Base-by-base conservation (phyloP, 352 stramenopile genomes). In the Globisporangium nunn region DNA sequence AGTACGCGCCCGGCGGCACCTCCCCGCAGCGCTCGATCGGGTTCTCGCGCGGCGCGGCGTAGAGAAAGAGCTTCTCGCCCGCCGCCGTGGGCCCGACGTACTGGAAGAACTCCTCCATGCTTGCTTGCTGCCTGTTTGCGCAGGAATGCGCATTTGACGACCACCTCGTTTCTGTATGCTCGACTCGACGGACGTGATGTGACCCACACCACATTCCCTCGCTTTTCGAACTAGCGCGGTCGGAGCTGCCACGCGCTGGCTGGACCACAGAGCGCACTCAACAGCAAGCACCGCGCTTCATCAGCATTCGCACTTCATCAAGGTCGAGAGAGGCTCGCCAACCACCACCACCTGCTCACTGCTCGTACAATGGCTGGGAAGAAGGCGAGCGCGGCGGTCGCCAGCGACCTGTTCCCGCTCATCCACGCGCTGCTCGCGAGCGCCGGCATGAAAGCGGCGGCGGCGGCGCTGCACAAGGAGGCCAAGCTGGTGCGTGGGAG, bases 61-160 rank as follows among this genome's bases (percentile, higher is more conserved):
- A 88, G 23, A 91, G 72, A 48, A 75, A 88, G 17, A 72, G 49
- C 49, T 81, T 80, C 53, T 87, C 74, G 35, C 64, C 62, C 35
- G 67, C 68, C 14, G 83, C 56, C 44, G 73, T 44, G 37, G 66
- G 58, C 6, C 77, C 77, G 29, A 86, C 71, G 64, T 82, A 87
- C 70, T 89, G 79, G 66, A 81, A 87, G 64, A 87, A 84, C 46
- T 81, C 75, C 63, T 89, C 79, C 79, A 89, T 89, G 28, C 12
- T 4, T n/a, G n/a, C 11, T 17, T 6, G 6, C 7, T 14, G 15
- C 4, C 11, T 12, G 43, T 14, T 48, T 1, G 3, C 23, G 23
- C 23, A 4, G 37, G 37, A 43, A 43, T 43, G 37, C 37, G 37
- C 37, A 43, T 43, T 23, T 23, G 23, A 1, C 23, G 23, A 23